phyloP scores from a whole-genome alignment of 2,329 filamentous ascomycete genomes.

The Aureobasidium sp. region DNA sequence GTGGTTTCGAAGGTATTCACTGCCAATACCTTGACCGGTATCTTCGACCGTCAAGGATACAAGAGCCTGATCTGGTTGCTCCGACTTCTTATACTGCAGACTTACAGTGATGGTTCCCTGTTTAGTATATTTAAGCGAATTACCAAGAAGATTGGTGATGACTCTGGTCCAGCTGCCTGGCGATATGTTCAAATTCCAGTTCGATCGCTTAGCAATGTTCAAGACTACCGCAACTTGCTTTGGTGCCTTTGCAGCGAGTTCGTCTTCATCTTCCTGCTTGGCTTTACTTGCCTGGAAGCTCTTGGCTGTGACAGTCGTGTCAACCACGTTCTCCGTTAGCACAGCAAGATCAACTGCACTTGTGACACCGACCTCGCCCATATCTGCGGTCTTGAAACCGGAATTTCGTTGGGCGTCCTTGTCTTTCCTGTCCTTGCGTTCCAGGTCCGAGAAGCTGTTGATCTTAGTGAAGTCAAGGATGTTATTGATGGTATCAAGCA shows the following conservation, averaged over 20 bases:
- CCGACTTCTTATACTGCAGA: slow-evolving; percentile 1
- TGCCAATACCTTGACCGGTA: slow-evolving; percentile 30
- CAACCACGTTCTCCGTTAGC: slow-evolving; percentile 21
- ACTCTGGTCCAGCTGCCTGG: slow-evolving; percentile 39
- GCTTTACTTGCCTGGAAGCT: slow-evolving; percentile 6
- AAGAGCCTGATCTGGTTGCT: neutral
- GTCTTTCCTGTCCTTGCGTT: slow-evolving; percentile 8
- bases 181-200: slow-evolving; percentile 37
- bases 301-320: slow-evolving; percentile 17
- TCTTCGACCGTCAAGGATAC: slow-evolving; percentile 22
- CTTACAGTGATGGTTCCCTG: slow-evolving; percentile 31
- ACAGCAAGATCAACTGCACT: slow-evolving; percentile 21
- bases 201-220: slow-evolving; percentile 29
- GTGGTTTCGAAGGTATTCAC: slow-evolving; percentile 25
- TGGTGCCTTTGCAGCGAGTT: slow-evolving; percentile 1
- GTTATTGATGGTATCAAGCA: slow-evolving; percentile 42
- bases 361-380: slow-evolving; percentile 14
- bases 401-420: slow-evolving; percentile 3
- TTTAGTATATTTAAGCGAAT: slow-evolving; percentile 41
- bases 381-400: slow-evolving; percentile 13
- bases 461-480: slow-evolving; percentile 40
- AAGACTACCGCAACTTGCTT: slow-evolving; percentile 33
- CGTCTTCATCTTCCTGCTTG: slow-evolving; percentile 9
- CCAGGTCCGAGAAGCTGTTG: slow-evolving; percentile 25
- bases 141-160: slow-evolving; percentile 43